phyloP scores from a whole-genome alignment of 1,139 yeast species.

The Hemisphaericaspora lyxosophila region DNA sequence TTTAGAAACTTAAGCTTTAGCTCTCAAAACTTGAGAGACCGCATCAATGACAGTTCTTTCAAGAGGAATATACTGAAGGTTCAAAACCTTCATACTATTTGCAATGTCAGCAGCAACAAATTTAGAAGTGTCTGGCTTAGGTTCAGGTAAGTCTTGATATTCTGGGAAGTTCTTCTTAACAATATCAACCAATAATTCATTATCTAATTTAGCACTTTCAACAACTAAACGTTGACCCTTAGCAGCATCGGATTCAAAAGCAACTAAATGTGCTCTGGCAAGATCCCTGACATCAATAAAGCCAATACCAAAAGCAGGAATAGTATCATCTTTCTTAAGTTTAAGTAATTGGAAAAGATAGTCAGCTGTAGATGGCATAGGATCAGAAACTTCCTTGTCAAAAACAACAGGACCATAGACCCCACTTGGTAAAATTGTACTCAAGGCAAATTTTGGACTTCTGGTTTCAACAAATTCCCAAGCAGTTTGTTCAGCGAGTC shows the following conservation, averaged over 20 bases:
- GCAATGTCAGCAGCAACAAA: neutral
- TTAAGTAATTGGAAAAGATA: conserved; percentile 24
- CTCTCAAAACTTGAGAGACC: no score
- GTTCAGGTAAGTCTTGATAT: neutral
- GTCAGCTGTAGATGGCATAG: conserved; percentile 44
- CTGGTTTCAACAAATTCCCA: conserved; percentile 42
- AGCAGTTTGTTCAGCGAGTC: conserved; percentile 49
- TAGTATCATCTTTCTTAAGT: conserved; percentile 10
- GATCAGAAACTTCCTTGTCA: conserved; percentile 25
- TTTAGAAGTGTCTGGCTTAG: neutral
- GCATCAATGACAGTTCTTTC: no score
- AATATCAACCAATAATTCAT: conserved; percentile 23
- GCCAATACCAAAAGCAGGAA: conserved; percentile 20
- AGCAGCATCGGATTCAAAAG: conserved; percentile 26
- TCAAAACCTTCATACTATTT: no score
- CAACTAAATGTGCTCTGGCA: conserved; percentile 47
- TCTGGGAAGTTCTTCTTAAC: conserved; percentile 18
- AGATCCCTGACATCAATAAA: conserved; percentile 53
- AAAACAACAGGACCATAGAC: conserved; percentile 48
- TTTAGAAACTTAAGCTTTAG: no score
- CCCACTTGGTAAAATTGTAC: conserved; percentile 46
- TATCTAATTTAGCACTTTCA: conserved; percentile 12
- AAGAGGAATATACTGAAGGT: no score
- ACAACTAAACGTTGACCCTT: conserved; percentile 15
- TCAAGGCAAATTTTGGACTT: conserved; percentile 39